Conservation (phyloP, 2,329 filamentous ascomycete species). For the Graphiopsis chlorocephala region DNA sequence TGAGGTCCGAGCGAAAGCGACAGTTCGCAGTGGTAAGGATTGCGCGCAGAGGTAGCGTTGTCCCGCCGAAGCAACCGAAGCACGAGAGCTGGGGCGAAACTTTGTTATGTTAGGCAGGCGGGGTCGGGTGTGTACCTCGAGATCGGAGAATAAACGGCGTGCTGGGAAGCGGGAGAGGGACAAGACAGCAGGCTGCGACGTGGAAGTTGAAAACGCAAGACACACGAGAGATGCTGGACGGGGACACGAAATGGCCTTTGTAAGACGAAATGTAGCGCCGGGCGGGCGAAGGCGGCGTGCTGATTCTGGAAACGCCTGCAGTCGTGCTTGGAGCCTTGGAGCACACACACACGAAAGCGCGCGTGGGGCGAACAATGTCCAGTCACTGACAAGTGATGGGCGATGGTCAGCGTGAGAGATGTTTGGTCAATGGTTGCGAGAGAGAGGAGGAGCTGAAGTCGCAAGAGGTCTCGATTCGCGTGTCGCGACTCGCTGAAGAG, state of each 20-base stretch:
- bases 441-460: neutral
- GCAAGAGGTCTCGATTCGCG: neutral
- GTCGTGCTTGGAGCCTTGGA: slow-evolving; percentile 17
- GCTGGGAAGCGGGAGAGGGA: slow-evolving; percentile 16
- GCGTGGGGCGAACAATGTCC: neutral
- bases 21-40: slow-evolving; percentile 5
- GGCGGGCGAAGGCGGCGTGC: slow-evolving; percentile 17
- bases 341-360: slow-evolving; percentile 13
- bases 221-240: slow-evolving; percentile 18
- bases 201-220: slow-evolving; percentile 2
- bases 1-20: neutral
- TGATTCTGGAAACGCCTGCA: slow-evolving; percentile 11
- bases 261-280: slow-evolving; percentile 24
- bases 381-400: slow-evolving; percentile 13
- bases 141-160: slow-evolving; percentile 26
- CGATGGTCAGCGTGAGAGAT: slow-evolving; percentile 2
- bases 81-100: slow-evolving; percentile 1
- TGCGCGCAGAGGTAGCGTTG: neutral
- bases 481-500: slow-evolving; percentile 10
- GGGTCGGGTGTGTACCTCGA: slow-evolving; percentile 19
- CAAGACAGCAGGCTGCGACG: slow-evolving; percentile 7
- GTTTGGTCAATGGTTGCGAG: neutral
- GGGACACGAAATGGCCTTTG: slow-evolving; percentile 18
- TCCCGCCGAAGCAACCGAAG: slow-evolving; percentile 6
- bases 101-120: slow-evolving; percentile 11